These are phyloP conservation scores for Saksenaea vasiformis DNA, from an alignment of 371 early-diverging fungal genomes.

Conservation along the genomic window DNA sequence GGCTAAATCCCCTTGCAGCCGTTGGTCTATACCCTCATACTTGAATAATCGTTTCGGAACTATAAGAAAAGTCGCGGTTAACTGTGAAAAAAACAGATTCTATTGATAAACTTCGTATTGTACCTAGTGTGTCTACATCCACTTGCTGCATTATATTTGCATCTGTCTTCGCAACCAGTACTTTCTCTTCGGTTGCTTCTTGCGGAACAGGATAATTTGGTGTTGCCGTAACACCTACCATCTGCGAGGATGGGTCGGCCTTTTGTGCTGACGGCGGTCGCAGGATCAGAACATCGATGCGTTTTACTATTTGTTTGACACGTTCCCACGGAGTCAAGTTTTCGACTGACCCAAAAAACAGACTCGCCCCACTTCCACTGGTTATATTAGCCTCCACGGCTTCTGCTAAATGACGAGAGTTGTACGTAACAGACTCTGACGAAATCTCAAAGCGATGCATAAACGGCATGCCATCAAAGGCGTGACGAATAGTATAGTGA, in stretches of 20 bases:
- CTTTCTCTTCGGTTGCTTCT: not conserved
- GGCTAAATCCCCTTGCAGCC: slow-evolving; percentile 42
- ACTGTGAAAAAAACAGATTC: not conserved
- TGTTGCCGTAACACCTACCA: slow-evolving; percentile 56
- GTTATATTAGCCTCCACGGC: slow-evolving; percentile 17
- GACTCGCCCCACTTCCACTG: not conserved
- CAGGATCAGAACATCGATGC: not conserved
- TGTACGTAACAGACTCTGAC: slow-evolving; percentile 28
- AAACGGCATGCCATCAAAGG: slow-evolving; percentile 46
- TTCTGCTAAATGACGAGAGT: slow-evolving; percentile 29
- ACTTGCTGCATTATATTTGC: slow-evolving; percentile 61
- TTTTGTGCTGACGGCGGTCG: not conserved
- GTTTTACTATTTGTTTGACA: not conserved
- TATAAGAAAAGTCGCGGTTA: slow-evolving; percentile 8
- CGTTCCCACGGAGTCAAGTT: slow-evolving; percentile 11
- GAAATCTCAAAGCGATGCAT: slow-evolving; percentile 41
- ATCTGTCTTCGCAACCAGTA: slow-evolving; percentile 59
- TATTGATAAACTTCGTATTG: not conserved
- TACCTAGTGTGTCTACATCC: slow-evolving; percentile 61
- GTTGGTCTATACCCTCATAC: slow-evolving; percentile 49
- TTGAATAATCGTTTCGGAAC: slow-evolving; percentile 52
- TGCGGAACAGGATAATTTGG: slow-evolving; percentile 54
- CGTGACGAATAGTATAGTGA: slow-evolving; percentile 32
- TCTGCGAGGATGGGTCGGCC: slow-evolving; percentile 15
- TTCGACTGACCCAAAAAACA: slow-evolving; percentile 31